A percentile compares a stretch with the other conserved stretches of the same genome.
phyloP scores from a whole-genome alignment of 1,139 yeast species.

The Insectozyma bohioensis region DNA sequence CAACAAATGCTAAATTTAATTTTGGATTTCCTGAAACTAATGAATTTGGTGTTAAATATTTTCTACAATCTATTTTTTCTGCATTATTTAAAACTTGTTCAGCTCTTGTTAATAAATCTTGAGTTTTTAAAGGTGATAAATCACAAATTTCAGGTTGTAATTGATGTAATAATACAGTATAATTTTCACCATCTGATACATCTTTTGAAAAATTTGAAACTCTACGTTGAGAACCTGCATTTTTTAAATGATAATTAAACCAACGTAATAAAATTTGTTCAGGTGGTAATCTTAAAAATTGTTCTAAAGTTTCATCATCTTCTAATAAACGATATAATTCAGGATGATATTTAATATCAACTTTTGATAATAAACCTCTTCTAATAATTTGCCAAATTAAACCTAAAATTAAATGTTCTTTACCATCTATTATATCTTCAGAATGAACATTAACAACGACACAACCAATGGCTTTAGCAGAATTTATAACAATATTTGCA shows the following conservation, averaged over 20 bases:
- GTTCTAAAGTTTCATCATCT: constrained; percentile 96
- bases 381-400: constrained; percentile 98
- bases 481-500: constrained; percentile 94
- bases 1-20: constrained; percentile 94
- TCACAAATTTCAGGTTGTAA: constrained; percentile 85
- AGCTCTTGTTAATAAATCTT: constrained; percentile 76
- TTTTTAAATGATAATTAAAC: constrained; percentile 94
- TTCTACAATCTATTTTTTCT: constrained; percentile 88
- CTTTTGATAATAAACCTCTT: constrained; percentile 89
- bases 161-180: constrained; percentile 85
- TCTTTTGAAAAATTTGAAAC: constrained; percentile 85
- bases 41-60: constrained; percentile 90
- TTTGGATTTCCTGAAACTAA: constrained; percentile 96
- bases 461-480: constrained; percentile 98
- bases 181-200: constrained; percentile 92
- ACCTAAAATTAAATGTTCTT: constrained; percentile 92
- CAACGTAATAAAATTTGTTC: constrained; percentile 96
- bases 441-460: constrained; percentile 97
- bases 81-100: constrained; percentile 84
- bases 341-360: constrained; percentile 94
- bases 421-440: constrained; percentile 95
- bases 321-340: constrained; percentile 92
- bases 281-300: constrained; percentile 93
- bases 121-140: constrained; percentile 71
- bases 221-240: constrained; percentile 87